Evolutionary conservation across 306 rosid genomes (phyloP).

Genomic region (Cucurbita argyrosperma): DNA sequence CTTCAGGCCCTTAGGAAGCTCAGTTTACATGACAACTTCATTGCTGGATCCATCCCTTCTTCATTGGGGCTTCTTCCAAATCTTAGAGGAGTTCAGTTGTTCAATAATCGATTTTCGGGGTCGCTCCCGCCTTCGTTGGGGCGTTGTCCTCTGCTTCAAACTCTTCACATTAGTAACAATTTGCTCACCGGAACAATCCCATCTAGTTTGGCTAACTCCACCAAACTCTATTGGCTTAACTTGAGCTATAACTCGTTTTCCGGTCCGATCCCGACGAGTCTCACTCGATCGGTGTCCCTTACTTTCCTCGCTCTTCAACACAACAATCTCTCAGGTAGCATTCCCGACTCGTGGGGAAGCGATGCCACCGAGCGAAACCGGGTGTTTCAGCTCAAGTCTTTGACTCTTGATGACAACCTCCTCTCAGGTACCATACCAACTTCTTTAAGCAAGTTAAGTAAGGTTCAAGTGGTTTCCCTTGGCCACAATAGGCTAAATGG

Average conservation of each 20-base stretch:
- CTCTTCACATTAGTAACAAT: slow-evolving; percentile 57
- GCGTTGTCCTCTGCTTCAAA: slow-evolving; percentile 58
- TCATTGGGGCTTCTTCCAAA: slow-evolving; percentile 53
- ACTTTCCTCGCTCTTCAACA: slow-evolving; percentile 39
- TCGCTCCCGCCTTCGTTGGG: slow-evolving; percentile 69
- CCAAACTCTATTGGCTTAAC: slow-evolving; percentile 56
- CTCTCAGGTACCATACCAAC: slow-evolving; percentile 45
- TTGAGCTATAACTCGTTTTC: slow-evolving; percentile 57
- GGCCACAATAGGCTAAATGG: slow-evolving; percentile 34
- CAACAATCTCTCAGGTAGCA: slow-evolving; percentile 60
- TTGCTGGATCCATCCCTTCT: slow-evolving; percentile 60
- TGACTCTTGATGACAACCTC: slow-evolving; percentile 41
- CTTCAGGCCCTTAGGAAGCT: slow-evolving; percentile 69
- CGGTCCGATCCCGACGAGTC: slow-evolving; percentile 39
- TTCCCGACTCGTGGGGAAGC: slow-evolving; percentile 43
- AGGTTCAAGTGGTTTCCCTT: slow-evolving; percentile 36
- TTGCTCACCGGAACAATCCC: slow-evolving; percentile 51
- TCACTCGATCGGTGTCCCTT: slow-evolving; percentile 35
- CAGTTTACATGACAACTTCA: slow-evolving; percentile 67
- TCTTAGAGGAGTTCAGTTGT: slow-evolving; percentile 82
- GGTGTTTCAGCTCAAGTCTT: slow-evolving; percentile 26
- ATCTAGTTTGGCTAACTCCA: slow-evolving; percentile 41
- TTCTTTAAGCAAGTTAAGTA: slow-evolving; percentile 33
- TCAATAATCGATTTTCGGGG: slow-evolving; percentile 57
- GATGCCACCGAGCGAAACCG: slow-evolving; percentile 4